phyloP scores from a whole-genome alignment of 2,329 filamentous ascomycete genomes.

The Calonectria fujianensis region DNA sequence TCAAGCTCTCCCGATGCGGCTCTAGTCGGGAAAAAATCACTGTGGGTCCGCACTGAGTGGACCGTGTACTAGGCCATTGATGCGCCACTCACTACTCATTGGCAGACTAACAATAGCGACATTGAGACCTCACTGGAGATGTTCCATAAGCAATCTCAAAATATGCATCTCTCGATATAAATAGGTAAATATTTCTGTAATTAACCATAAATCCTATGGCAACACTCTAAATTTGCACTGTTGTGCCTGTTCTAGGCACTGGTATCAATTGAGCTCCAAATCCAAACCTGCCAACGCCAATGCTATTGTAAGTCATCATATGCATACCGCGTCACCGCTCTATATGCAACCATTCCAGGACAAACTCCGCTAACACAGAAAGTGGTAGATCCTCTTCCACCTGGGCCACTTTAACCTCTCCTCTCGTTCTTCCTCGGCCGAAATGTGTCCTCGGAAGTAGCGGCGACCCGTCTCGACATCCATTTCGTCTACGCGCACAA shows the following conservation, averaged over 20 bases:
- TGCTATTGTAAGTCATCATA: constrained; percentile 27
- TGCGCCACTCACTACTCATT: neutral
- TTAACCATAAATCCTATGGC: neutral
- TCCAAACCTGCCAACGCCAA: constrained; percentile 37
- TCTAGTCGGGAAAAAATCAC: constrained; percentile 16
- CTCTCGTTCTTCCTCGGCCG: constrained; percentile 86
- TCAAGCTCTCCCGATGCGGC: constrained; percentile 16
- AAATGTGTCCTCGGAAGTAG: constrained; percentile 85
- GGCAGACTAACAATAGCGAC: neutral
- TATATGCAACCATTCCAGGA: neutral
- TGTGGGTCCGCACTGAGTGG: constrained; percentile 23
- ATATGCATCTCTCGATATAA: neutral
- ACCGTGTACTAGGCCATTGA: neutral
- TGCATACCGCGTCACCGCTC: constrained; percentile 13
- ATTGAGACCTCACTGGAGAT: neutral
- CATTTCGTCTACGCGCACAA: constrained; percentile 84
- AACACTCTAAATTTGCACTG: constrained; percentile 1
- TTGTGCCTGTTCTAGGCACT: constrained; percentile 9
- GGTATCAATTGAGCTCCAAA: constrained; percentile 39
- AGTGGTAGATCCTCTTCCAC: constrained; percentile 86
- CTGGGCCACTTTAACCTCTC: constrained; percentile 82
- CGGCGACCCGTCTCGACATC: constrained; percentile 90
- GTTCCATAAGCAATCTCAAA: neutral
- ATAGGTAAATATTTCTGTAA: neutral
- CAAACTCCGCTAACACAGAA: constrained; percentile 75